Base-by-base conservation (phyloP, 2,329 filamentous ascomycete genomes). In the Ophiostoma sp. region DNA sequence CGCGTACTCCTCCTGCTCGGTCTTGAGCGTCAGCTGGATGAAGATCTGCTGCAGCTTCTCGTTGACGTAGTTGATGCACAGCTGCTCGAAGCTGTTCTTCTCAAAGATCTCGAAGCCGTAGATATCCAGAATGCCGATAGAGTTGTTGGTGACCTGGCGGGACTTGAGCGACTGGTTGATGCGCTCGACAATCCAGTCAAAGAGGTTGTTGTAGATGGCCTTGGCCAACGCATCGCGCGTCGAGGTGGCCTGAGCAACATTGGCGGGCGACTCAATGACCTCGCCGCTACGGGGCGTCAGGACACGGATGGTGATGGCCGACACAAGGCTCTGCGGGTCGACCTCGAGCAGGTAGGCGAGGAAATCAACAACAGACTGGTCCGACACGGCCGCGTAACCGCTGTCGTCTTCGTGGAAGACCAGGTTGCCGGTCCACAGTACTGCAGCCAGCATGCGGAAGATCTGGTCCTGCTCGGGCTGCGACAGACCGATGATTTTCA, bases 51-150 rank as follows among this genome's bases (percentile, higher is more conserved):
- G 95, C 71, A 99, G 83, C 81, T 99, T 99, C 81, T 99, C 95
- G 80, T 99, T 99, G 77, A 98, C 96, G 77, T 98, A 99, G 83
- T 99, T 99, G 85, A 99, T 99, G 81, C 95, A 99, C 8, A 99
- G 87, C 80, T 99, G 95, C 79, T 99, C 95, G 76, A 99, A 99
- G 74, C 92, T 97, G 83, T 99, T 99, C 82, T 94, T 95, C 79
- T 99, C 95, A 75, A 99, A 99, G 75, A 99, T 99, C 78, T 99
- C 95, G 77, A 99, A 99, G 2, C 95, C 95, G 79, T 99, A 99
- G 75, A 99, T 99, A 84, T 99, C 95, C 74, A 99, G 85, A 77
- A 99, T 98, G 77, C 95, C 95, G 75, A 99, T 95, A 2, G 92
- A 92, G 79, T 97, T 95, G 60, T 87, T 83, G 3, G 94, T 86